phyloP scores from a whole-genome alignment of 768 basidiomycete species.

The Boletales sp. region DNA sequence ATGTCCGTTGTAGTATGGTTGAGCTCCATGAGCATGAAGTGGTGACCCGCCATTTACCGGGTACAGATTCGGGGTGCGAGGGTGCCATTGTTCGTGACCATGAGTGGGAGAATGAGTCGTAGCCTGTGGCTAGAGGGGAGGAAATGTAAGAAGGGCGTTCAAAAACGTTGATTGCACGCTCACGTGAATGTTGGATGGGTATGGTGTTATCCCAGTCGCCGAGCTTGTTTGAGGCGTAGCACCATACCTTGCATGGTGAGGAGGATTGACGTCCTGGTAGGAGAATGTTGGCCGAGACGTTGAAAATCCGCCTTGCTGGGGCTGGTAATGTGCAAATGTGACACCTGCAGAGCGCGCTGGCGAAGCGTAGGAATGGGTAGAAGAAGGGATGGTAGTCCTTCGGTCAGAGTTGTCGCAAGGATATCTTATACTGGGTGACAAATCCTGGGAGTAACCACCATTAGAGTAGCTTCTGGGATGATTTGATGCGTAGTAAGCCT shows the following conservation, averaged over 20 bases:
- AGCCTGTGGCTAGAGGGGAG: slow-evolving; percentile 8
- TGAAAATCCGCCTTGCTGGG: slow-evolving; percentile 35
- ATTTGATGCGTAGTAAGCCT: slow-evolving; percentile 12
- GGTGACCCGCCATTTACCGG: slow-evolving; percentile 16
- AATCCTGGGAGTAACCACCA: slow-evolving; percentile 12
- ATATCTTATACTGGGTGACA: slow-evolving; percentile 19
- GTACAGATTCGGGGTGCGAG: slow-evolving; percentile 20
- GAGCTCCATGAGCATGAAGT: slow-evolving; percentile 17
- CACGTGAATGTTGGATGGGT: slow-evolving; percentile 27
- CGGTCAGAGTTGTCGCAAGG: slow-evolving; percentile 20
- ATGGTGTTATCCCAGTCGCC: slow-evolving; percentile 15
- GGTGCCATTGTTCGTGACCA: slow-evolving; percentile 23
- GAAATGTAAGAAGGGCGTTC: not conserved
- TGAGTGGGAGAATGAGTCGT: slow-evolving; percentile 13
- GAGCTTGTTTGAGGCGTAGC: slow-evolving; percentile 13
- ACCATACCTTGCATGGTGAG: slow-evolving; percentile 18
- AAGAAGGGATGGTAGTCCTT: slow-evolving; percentile 12
- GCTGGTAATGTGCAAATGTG: slow-evolving; percentile 38
- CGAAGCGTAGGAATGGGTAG: slow-evolving; percentile 15
- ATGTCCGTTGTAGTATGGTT: slow-evolving; percentile 27
- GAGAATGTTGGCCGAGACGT: slow-evolving; percentile 31
- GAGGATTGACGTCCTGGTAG: slow-evolving; percentile 14
- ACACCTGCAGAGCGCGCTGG: slow-evolving; percentile 23
- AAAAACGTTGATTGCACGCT: not conserved
- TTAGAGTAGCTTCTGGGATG: slow-evolving; percentile 17